Base-by-base conservation (phyloP, 176 grass and related monocot genomes). In the Luzula sylvatica region DNA sequence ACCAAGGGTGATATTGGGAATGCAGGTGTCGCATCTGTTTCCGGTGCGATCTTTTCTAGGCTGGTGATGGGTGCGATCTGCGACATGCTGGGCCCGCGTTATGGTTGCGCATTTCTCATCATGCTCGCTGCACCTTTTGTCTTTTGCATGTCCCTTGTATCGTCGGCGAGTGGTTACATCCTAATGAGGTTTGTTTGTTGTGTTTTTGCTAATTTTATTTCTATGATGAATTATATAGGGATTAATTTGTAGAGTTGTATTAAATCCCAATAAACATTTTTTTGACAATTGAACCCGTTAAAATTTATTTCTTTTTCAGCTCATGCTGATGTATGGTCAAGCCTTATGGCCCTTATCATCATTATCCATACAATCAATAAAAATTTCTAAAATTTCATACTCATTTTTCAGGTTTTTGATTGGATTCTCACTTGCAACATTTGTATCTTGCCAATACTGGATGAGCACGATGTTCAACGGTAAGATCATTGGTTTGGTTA, bases 391-490 rank as follows among this genome's bases (percentile, higher is more conserved):
- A 35, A 35, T 35, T n/a, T n/a, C n/a, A n/a, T n/a, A n/a, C n/a
- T n/a, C 5, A 35, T 9, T 35, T 35, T 35, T 35, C 43, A 58
- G 70, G 8, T 95, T 95, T 65, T 40, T 95, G 2, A 95, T 95
- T 13, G 88, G 79, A 13, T 87, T 95, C 55, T 95, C 88, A 0
- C 76, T 95, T 0, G 88, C 88, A 0, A 88, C 88, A 0, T 95
- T 87, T 48, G 88, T 95, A 9, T 78, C 88, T 0, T 95, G 83
- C 48, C 88, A 95, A 52, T 95, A 88, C 22, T 95, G 83, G 76
- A 95, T 81, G 79, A 87, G 83, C 69, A 95, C 88, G 15, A 95
- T 95, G 88, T 94, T 94, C 67, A 94, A 76, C 52, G 65, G 75
- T 60, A 77, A 78, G 88, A 95, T 95, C 47, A 78, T 95, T 14